Conservation (phyloP, 345 rosid genomes). For the Salix dunnii region DNA sequence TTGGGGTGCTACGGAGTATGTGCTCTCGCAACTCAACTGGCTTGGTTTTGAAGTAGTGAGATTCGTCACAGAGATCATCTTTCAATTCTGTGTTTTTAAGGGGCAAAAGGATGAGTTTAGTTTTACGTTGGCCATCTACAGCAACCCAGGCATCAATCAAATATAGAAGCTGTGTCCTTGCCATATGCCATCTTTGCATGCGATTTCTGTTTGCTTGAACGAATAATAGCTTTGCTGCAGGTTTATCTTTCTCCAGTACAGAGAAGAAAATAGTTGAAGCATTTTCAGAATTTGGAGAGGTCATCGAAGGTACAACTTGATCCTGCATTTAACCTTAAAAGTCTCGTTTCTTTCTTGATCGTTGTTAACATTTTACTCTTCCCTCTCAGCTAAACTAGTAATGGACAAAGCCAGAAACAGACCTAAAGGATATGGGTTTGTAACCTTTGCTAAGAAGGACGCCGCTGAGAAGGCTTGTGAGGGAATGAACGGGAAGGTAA, state of each 20-base stretch:
- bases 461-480: constrained; percentile 50
- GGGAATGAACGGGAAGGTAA: constrained; percentile 59
- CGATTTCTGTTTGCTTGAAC: background rate
- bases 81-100: too few species aligned
- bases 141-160: too few species aligned
- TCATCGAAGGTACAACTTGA: constrained; percentile 40
- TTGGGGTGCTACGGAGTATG: too few species aligned
- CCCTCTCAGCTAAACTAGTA: constrained; percentile 39
- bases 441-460: constrained; percentile 42
- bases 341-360: background rate
- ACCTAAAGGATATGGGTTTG: constrained; percentile 60
- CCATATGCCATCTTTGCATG: background rate
- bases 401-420: constrained; percentile 37
- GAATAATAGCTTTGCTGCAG: constrained; percentile 26
- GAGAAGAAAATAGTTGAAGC: constrained; percentile 37
- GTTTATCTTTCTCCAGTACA: constrained; percentile 51
- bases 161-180: background rate
- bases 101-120: too few species aligned
- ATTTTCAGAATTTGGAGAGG: constrained; percentile 57
- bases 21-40: too few species aligned
- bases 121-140: too few species aligned
- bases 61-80: too few species aligned
- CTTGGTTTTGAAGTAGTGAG: too few species aligned
- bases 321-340: background rate
- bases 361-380: background rate